Percentiles rank a stretch among this genome's conserved stretches.
Evolutionary conservation across 129 eudicot species (phyloP).

Genomic region (Chrysanthemum makinoi): DNA sequence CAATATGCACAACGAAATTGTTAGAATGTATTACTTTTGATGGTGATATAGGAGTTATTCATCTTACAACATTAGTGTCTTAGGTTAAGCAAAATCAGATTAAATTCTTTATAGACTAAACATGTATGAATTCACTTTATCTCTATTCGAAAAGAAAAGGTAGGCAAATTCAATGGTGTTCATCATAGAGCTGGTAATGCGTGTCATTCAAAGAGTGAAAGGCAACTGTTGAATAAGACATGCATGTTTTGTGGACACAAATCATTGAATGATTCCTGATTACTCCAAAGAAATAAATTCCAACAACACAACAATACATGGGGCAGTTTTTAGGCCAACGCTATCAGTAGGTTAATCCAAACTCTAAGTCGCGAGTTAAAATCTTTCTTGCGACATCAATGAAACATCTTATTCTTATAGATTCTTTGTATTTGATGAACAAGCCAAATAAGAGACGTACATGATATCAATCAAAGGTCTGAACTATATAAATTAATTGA

Average conservation of each 20-base stretch:
- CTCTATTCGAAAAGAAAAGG: background rate
- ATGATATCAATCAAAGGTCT: background rate
- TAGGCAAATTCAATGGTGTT: background rate
- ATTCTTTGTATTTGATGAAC: background rate
- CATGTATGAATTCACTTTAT: background rate
- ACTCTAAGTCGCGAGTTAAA: no score
- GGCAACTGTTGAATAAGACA: background rate
- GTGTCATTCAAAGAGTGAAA: slow-evolving; percentile 7
- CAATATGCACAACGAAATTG: slow-evolving; percentile 6
- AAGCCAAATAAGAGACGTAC: background rate
- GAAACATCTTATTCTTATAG: background rate
- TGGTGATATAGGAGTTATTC: no score
- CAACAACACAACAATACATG: background rate
- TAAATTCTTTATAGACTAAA: background rate
- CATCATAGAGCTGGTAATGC: background rate
- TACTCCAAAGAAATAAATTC: background rate
- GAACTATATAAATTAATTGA: background rate
- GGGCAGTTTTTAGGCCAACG: no score
- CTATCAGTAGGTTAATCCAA: no score
- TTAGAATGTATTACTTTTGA: background rate
- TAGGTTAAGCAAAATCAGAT: background rate
- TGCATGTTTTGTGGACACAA: slow-evolving; percentile 21
- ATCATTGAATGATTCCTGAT: slow-evolving; percentile 11
- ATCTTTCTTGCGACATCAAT: background rate
- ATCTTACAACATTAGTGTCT: no score